Conservation (phyloP, 257 asterid species). For the Capsicum chinense region DNA sequence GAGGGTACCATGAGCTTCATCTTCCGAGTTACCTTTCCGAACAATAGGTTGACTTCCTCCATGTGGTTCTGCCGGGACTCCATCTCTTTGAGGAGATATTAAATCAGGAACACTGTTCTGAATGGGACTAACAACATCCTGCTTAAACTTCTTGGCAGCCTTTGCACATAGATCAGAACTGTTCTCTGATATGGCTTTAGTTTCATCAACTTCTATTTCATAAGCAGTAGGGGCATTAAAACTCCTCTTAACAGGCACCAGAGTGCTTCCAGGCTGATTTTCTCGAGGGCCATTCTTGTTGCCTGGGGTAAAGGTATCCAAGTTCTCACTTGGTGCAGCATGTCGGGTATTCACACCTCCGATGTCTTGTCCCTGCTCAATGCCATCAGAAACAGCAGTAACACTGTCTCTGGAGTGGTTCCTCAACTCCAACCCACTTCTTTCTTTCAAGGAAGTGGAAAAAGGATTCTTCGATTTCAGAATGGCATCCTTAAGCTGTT, state of each 20-base stretch:
- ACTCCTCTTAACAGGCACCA: conserved; percentile 43
- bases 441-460: conserved; percentile 55
- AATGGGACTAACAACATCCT: conserved; percentile 30
- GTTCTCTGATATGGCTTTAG: conserved; percentile 30
- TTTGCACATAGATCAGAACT: conserved; percentile 38
- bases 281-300: conserved; percentile 35
- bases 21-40: conserved; percentile 24
- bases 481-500: conserved; percentile 64
- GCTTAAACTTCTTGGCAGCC: conserved; percentile 52
- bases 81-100: conserved; percentile 34
- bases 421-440: conserved; percentile 52
- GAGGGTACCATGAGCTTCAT: conserved; percentile 29
- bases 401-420: conserved; percentile 37
- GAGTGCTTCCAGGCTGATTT: conserved; percentile 41
- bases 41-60: conserved; percentile 23
- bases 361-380: conserved; percentile 28
- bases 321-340: conserved; percentile 32
- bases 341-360: conserved; percentile 23
- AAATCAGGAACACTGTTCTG: conserved; percentile 33
- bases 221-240: conserved; percentile 34
- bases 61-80: conserved; percentile 25
- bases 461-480: conserved; percentile 48
- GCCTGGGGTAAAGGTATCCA: conserved; percentile 24
- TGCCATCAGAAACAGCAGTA: conserved; percentile 32
- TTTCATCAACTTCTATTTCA: conserved; percentile 37